phyloP scores from a whole-genome alignment of 257 asterid genomes.

The Voacanga thouarsii region DNA sequence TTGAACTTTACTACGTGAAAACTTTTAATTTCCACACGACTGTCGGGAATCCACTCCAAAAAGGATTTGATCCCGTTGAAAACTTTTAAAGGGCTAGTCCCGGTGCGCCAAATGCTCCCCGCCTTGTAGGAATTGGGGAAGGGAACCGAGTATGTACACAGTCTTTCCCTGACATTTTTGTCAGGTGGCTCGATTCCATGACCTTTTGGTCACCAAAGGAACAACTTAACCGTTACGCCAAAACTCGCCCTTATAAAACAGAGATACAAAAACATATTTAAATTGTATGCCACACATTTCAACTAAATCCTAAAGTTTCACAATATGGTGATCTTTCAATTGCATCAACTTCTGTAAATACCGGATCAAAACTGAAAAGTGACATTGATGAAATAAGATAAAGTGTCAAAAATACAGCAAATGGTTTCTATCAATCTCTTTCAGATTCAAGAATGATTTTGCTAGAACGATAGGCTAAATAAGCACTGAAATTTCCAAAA shows the following conservation, averaged over 20 bases:
- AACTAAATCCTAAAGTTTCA: neutral
- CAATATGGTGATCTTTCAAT: neutral
- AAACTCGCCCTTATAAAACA: no score
- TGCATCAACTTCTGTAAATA: neutral
- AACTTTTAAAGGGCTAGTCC: no score
- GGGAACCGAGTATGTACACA: no score
- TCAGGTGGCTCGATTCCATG: no score
- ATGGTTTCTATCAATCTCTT: neutral
- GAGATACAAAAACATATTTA: no score
- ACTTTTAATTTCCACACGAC: neutral
- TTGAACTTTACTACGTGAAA: neutral
- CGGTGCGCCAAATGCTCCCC: no score
- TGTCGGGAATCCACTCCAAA: conserved; percentile 1
- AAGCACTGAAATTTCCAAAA: neutral
- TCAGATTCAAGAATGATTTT: neutral
- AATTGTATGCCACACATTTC: neutral
- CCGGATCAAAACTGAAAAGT: neutral
- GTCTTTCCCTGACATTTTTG: no score
- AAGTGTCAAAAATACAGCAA: neutral
- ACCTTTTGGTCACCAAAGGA: no score
- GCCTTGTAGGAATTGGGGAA: no score
- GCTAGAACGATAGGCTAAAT: neutral
- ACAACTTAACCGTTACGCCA: no score
- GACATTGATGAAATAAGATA: neutral
- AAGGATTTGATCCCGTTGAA: neutral